Evolutionary conservation across 805 yeast species (phyloP), one percentile per base, ranked within the genome.

Genomic region (Yamadazyma phyllophila): DNA sequence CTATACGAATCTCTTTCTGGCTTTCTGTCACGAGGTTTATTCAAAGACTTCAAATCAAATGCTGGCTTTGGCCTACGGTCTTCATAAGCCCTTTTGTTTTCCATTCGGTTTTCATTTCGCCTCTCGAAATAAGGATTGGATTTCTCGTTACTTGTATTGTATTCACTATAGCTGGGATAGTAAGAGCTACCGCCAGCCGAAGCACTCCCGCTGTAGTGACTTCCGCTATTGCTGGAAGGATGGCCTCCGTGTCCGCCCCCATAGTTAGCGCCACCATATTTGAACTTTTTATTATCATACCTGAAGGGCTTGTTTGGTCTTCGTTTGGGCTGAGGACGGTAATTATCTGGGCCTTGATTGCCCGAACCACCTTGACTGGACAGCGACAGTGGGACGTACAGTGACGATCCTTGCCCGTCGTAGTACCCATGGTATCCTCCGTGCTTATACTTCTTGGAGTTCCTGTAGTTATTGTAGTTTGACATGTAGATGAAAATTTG

Each of bases 11-110:
- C 45, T 32, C 37, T 31, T 33, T 33, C 39, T 14, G 7, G 6
- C 6, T 17, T 35, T 5, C 20, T 29, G 10, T 41, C 29, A 36
- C 14, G 39, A 5, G 30, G 31, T 14, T 36, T 24, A n/a, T 38
- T 43, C 7, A 43, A 26, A 5, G 36, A 31, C 13, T 42, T 48
- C 33, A 48, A 41, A 2, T 51, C 54, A 37, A 51, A 51, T 5
- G 52, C 54, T 12, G 54, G 54, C 32, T 43, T 46, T 14, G 48
- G 44, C 27, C 41, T 40, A 12, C 45, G 31, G 27, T 50, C 43
- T 14, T 45, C 50, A 33, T 48, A 47, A 15, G 39, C 36, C 20
- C 36, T 32, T 34, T 41, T 35, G n/a, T 43, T 31, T 8, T 32
- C 36, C 14, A 17, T 26, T 5, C 39, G 24, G 14, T 29, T 40